phyloP scores from a whole-genome alignment of 768 basidiomycete genomes.

The Suillus cothurnatus region DNA sequence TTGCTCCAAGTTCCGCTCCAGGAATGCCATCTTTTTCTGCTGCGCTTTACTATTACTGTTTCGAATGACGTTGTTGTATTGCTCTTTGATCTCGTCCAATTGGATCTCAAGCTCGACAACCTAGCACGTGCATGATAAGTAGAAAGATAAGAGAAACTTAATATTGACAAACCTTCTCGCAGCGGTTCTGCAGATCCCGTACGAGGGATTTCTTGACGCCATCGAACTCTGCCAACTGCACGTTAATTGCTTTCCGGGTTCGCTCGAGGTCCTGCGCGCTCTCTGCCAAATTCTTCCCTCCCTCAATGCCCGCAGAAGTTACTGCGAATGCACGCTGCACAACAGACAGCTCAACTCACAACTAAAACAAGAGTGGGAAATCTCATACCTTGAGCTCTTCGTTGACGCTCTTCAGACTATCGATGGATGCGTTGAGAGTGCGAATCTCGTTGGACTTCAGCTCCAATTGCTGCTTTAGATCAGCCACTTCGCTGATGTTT shows the following conservation, averaged over 20 bases:
- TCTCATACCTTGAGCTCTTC: constrained; percentile 91
- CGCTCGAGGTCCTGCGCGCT: constrained; percentile 97
- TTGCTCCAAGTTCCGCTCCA: constrained; percentile 95
- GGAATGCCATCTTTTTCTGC: constrained; percentile 98
- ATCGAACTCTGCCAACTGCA: constrained; percentile 98
- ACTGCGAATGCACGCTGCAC: constrained; percentile 92
- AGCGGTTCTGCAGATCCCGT: constrained; percentile 98
- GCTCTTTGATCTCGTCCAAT: constrained; percentile 97
- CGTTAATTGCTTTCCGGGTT: constrained; percentile 93
- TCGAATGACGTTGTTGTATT: constrained; percentile 97
- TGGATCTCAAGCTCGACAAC: constrained; percentile 99
- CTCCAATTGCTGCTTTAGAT: constrained; percentile 91
- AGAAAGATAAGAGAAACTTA: constrained; percentile 8
- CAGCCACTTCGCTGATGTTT: constrained; percentile 77
- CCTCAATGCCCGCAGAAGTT: constrained; percentile 95
- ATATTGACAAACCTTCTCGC: constrained; percentile 81
- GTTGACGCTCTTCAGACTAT: constrained; percentile 93
- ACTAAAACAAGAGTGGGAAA: constrained; percentile 7
- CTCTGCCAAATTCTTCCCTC: constrained; percentile 95
- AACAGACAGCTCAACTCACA: constrained; percentile 11
- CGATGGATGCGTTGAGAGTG: constrained; percentile 80
- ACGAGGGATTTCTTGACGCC: constrained; percentile 98
- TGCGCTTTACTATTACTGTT: constrained; percentile 99
- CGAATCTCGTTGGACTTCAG: constrained; percentile 81
- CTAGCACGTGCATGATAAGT: constrained; percentile 41